Evolutionary conservation across 164 flowering plant species (phyloP).

Genomic region (Chimonanthus praecox): DNA sequence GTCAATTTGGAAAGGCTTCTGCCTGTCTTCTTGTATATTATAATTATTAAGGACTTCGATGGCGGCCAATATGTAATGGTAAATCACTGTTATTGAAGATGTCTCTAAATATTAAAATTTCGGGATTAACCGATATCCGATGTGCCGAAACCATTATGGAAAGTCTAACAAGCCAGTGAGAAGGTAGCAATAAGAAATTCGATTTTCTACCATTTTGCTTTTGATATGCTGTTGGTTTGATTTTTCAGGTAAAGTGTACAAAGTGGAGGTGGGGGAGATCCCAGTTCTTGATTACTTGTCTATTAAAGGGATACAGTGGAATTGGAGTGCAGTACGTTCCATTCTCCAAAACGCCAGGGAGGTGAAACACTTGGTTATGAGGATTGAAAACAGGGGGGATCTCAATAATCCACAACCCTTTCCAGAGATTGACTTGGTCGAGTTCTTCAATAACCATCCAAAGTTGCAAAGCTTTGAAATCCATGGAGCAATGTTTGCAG

Average conservation of each 20-base stretch:
- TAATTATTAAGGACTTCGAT: not conserved
- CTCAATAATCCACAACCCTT: conserved; percentile 51
- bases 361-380: conserved; percentile 79
- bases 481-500: conserved; percentile 98
- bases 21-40: not conserved
- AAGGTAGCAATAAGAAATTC: not conserved
- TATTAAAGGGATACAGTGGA: conserved; percentile 79
- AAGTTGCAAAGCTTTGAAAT: conserved; percentile 64
- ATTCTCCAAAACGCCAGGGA: conserved; percentile 65
- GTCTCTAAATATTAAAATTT: not conserved
- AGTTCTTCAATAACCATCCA: conserved; percentile 73
- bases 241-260: conserved; percentile 54
- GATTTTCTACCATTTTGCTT: not conserved
- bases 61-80: not conserved
- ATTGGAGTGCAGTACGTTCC: conserved; percentile 76
- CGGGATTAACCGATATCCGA: not conserved
- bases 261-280: conserved; percentile 73
- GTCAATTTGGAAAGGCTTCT: not conserved
- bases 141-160: not conserved
- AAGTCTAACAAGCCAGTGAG: not conserved
- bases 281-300: conserved; percentile 56
- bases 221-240: not conserved
- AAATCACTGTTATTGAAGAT: not conserved
- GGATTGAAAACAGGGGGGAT: conserved; percentile 83
- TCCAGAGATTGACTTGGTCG: conserved; percentile 79